Conservation (phyloP, 2,329 filamentous ascomycete genomes). For the Cyanodermella asteris region DNA sequence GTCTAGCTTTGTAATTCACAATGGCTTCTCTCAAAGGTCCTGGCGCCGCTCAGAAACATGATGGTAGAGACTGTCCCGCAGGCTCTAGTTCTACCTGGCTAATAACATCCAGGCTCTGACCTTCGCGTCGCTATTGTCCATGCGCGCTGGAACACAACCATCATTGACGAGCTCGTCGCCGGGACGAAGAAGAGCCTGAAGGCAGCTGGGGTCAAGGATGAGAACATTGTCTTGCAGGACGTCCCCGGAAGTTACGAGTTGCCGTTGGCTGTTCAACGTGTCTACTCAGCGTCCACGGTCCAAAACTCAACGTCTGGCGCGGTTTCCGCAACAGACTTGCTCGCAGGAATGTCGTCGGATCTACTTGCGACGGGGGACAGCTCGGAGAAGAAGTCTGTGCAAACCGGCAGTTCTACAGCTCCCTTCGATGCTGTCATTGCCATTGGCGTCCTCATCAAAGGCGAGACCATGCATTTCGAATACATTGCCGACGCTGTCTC, state of each 20-base stretch:
- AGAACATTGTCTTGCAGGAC: conserved; percentile 72
- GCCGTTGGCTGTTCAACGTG: conserved; percentile 67
- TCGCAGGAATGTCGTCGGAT: no score
- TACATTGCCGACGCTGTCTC: conserved; percentile 87
- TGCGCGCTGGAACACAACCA: conserved; percentile 77
- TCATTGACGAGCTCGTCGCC: conserved; percentile 67
- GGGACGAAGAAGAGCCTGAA: conserved; percentile 62
- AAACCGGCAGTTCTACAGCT: conserved; percentile 19
- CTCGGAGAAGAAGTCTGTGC: no score
- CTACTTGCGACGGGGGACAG: no score
- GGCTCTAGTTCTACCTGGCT: conserved; percentile 3
- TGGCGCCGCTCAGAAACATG: conserved; percentile 33
- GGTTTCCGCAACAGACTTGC: no score
- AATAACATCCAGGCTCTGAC: conserved; percentile 29
- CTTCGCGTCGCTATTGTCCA: conserved; percentile 89
- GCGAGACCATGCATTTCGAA: conserved; percentile 98
- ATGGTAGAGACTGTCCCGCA: conserved; percentile 24
- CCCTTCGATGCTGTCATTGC: conserved; percentile 90
- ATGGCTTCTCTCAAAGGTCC: conserved; percentile 41
- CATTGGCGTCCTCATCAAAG: conserved; percentile 92
- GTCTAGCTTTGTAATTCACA: conserved; percentile 2
- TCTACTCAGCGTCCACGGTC: conserved; percentile 70
- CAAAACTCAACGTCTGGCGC: conserved; percentile 47
- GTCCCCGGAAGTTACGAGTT: conserved; percentile 92
- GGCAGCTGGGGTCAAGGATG: conserved; percentile 58